phyloP scores from a whole-genome alignment of 805 yeast genomes.

The Clavispora santaluciae region DNA sequence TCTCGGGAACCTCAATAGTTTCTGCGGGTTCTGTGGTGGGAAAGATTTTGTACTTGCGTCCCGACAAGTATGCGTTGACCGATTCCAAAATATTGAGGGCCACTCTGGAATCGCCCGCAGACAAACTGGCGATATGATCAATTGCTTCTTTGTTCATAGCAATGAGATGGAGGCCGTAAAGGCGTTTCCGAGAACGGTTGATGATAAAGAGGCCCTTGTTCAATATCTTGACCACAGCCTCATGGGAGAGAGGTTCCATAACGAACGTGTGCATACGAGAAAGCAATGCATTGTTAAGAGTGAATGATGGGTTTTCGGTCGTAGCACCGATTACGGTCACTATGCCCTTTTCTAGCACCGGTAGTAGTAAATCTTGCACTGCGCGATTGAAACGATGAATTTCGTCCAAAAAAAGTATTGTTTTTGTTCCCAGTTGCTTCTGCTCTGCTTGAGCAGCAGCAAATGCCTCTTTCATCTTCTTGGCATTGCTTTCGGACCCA shows the following conservation, averaged over 20 bases:
- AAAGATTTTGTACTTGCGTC: slow-evolving; percentile 19
- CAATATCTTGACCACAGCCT: slow-evolving; percentile 31
- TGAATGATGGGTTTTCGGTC: slow-evolving; percentile 61
- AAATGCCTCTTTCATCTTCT: slow-evolving; percentile 33
- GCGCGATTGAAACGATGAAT: slow-evolving; percentile 42
- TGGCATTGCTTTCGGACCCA: slow-evolving; percentile 36
- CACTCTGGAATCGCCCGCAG: slow-evolving; percentile 86
- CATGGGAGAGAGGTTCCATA: slow-evolving; percentile 34
- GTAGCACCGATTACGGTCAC: slow-evolving; percentile 42
- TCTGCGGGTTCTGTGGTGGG: slow-evolving; percentile 11
- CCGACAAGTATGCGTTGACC: slow-evolving; percentile 49
- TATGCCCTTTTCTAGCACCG: slow-evolving; percentile 37
- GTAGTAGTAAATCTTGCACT: slow-evolving; percentile 38
- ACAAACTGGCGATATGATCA: slow-evolving; percentile 62
- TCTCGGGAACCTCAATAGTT: slow-evolving; percentile 4
- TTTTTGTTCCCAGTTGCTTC: slow-evolving; percentile 28
- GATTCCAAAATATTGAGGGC: slow-evolving; percentile 80
- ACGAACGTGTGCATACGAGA: slow-evolving; percentile 42
- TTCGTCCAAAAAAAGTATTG: slow-evolving; percentile 36
- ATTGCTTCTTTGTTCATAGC: slow-evolving; percentile 53
- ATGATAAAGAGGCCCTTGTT: slow-evolving; percentile 44
- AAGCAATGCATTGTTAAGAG: slow-evolving; percentile 37
- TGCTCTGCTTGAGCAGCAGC: slow-evolving; percentile 33
- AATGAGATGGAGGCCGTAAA: slow-evolving; percentile 46
- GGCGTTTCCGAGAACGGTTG: slow-evolving; percentile 53